These are phyloP conservation scores for Hypoxylon crocopeplum DNA, from an alignment of 495 filamentous ascomycete species.

Conservation along the genomic window DNA sequence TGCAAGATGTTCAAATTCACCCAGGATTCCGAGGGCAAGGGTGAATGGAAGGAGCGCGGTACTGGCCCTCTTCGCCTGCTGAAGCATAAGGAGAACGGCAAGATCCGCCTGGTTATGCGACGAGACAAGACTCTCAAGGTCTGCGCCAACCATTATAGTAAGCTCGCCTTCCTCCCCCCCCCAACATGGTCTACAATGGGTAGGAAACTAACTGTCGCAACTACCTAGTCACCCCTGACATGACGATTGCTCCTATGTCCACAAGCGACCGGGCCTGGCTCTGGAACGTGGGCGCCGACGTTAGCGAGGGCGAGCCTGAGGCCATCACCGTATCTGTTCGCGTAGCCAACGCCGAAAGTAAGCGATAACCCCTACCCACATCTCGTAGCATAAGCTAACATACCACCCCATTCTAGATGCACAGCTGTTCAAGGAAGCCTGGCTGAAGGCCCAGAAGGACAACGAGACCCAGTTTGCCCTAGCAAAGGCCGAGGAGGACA, in stretches of 20 bases:
- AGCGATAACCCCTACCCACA: conserved; percentile 43
- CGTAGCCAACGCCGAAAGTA: conserved; percentile 97
- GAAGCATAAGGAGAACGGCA: conserved; percentile 98
- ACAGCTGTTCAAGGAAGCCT: conserved; percentile 96
- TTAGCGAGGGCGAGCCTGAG: conserved; percentile 97
- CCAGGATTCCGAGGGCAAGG: conserved; percentile 62
- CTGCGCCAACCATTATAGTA: conserved; percentile 99
- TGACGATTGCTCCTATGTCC: conserved; percentile 98
- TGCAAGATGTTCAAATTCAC: conserved; percentile 99
- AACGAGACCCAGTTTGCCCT: conserved; percentile 83
- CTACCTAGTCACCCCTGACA: conserved; percentile 86
- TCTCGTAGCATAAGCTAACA: conserved; percentile 30
- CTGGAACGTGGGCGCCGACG: conserved; percentile 97
- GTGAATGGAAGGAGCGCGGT: conserved; percentile 99
- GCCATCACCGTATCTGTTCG: conserved; percentile 95
- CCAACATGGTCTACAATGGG: not conserved
- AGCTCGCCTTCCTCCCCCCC: conserved; percentile 50
- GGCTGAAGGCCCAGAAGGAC: conserved; percentile 97
- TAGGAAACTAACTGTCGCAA: conserved; percentile 6
- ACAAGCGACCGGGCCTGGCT: conserved; percentile 99
- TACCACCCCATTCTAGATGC: conserved; percentile 67
- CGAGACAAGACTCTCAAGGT: conserved; percentile 99
- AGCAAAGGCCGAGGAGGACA: conserved; percentile 47
- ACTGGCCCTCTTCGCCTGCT: conserved; percentile 95
- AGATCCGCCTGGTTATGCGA: conserved; percentile 98